Evolutionary conservation across 768 basidiomycete species (phyloP).

Genomic region (Saitozyma sp.): DNA sequence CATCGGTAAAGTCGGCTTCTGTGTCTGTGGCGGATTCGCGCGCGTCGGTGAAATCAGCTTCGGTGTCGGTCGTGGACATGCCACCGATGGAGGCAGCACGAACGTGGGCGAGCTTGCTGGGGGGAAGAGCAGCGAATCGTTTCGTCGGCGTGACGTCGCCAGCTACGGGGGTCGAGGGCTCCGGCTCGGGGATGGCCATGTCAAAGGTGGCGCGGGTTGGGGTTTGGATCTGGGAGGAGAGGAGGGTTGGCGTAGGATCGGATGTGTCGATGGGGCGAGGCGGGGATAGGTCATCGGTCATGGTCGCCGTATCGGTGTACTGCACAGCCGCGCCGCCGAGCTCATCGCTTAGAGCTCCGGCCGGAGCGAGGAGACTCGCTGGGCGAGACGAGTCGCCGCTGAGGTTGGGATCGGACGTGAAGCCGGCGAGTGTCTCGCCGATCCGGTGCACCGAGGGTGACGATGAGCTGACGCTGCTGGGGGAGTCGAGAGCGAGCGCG

Average conservation of each 20-base stretch:
- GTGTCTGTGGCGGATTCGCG: constrained; percentile 58
- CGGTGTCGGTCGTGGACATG: constrained; percentile 31
- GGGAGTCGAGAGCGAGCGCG: constrained; percentile 13
- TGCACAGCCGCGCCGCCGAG: constrained; percentile 32
- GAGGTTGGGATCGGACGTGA: constrained; percentile 2
- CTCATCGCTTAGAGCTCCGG: constrained; percentile 43
- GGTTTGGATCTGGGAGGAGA: constrained; percentile 20
- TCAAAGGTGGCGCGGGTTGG: constrained; percentile 10
- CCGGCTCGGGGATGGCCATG: neutral
- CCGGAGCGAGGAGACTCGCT: constrained; percentile 20
- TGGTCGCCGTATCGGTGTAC: constrained; percentile 25
- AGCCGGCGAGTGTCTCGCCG: neutral
- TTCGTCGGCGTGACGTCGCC: constrained; percentile 40
- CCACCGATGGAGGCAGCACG: constrained; percentile 28
- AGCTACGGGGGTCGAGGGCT: constrained; percentile 10
- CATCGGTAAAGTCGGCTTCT: constrained; percentile 58
- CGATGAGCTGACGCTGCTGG: constrained; percentile 3
- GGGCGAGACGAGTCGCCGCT: constrained; percentile 10
- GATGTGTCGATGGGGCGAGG: constrained; percentile 7
- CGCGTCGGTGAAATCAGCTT: constrained; percentile 60
- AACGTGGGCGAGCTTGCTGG: constrained; percentile 24
- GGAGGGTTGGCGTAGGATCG: constrained; percentile 8
- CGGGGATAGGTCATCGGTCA: constrained; percentile 37
- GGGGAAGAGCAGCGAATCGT: constrained; percentile 22
- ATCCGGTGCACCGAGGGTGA: neutral